Base-by-base conservation (phyloP, 768 basidiomycete species). In the Agaricus subrufescens region DNA sequence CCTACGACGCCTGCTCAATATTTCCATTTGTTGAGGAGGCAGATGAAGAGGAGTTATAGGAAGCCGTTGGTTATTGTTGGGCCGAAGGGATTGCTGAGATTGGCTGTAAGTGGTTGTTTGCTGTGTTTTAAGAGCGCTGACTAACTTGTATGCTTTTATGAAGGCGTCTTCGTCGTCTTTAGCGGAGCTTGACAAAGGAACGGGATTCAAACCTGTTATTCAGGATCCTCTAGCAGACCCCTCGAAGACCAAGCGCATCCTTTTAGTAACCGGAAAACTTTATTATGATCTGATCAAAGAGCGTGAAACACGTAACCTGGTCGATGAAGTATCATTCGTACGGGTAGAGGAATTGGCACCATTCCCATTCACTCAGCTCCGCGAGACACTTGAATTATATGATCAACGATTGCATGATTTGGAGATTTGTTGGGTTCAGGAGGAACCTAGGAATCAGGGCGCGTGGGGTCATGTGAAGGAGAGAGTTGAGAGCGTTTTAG, bases 1-100 rank as follows among this genome's bases (percentile, higher is more conserved):
- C 91, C 92, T 0, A 94, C 93, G 1, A 95, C 94, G 0, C 83
- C 94, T 0, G 89, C 91, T 0, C 91, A 96, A 56, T 93, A 94
- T 62, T 97, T 96, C 82, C 94, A 97, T 67, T 76, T 96, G 1
- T 75, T 97, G n/a, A 77, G 94, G 53, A 77, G 94, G 47, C 94
- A 96, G 68, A 82, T 94, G 65, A 77, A 79, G 63, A 77, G 94
- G 44, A 92, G 93, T 60, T 95, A 86, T 72, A 77, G 94, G 54
- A 94, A 91, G 66, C 94, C 94, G 0, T 73, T 96, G 47, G 74
- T 96, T 29, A 82, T 97, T 5, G 89, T 89, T 10, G 86, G 83
- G 3, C 94, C 94, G 0, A 97, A 97, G 65, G 89, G 85, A 1
- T 73, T 50, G 31, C 23, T 50, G 31, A 50, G 48, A 34, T 50